phyloP scores from a whole-genome alignment of 2,329 filamentous ascomycete genomes.

The Calonectria hawksworthii region DNA sequence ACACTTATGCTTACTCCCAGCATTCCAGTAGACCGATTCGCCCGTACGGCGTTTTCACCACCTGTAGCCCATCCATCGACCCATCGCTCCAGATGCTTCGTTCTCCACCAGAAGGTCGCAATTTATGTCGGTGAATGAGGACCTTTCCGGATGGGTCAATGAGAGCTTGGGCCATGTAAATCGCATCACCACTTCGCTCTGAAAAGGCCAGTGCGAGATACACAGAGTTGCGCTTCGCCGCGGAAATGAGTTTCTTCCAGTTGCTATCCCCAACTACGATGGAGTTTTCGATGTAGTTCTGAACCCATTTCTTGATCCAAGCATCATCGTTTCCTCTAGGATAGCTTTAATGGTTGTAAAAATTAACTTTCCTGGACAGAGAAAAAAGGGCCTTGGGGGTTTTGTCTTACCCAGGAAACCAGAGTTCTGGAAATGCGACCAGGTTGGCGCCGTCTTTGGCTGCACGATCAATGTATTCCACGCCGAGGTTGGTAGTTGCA shows the following conservation, averaged over 20 bases:
- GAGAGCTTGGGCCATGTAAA: conserved; percentile 18
- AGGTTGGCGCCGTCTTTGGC: conserved; percentile 10
- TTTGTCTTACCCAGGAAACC: conserved; percentile 12
- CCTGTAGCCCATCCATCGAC: background rate
- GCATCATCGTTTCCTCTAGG: conserved; percentile 13
- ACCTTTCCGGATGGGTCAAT: conserved; percentile 7
- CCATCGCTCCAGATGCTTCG: conserved; percentile 18
- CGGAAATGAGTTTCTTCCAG: conserved; percentile 4
- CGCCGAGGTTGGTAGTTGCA: background rate
- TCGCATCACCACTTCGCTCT: background rate
- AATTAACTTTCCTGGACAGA: background rate
- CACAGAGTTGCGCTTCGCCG: background rate
- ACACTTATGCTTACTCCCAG: conserved; percentile 7
- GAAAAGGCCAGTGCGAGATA: conserved; percentile 14
- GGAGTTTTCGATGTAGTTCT: conserved; percentile 14
- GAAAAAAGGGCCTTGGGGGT: background rate
- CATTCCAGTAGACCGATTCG: conserved; percentile 17
- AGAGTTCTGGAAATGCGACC: conserved; percentile 7
- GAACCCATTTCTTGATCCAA: conserved; percentile 15
- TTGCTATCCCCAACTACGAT: conserved; percentile 4
- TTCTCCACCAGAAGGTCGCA: conserved; percentile 16
- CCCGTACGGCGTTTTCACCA: background rate
- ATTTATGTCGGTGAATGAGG: conserved; percentile 14
- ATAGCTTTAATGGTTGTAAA: background rate
- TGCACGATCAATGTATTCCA: conserved; percentile 13